These are phyloP conservation scores for Thermothielavioides terrestris DNA, from an alignment of 495 filamentous ascomycete species.

Conservation along the genomic window DNA sequence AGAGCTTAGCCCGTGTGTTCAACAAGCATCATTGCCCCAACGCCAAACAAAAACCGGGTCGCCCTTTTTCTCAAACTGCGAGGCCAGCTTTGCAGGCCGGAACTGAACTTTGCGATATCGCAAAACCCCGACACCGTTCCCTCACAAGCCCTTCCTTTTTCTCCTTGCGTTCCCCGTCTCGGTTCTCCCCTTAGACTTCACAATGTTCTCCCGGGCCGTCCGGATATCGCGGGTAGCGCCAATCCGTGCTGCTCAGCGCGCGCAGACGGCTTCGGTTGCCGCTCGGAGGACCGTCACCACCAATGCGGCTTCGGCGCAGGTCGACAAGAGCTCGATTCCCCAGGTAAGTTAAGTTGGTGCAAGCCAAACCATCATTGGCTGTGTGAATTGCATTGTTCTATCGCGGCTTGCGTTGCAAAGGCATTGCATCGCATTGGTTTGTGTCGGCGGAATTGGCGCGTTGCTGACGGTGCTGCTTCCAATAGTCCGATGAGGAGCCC, in stretches of 20 bases:
- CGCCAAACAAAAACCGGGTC: conserved; percentile 21
- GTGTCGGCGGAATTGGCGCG: not conserved
- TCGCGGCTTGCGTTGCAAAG: not conserved
- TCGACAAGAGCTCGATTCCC: conserved; percentile 74
- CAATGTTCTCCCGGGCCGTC: conserved; percentile 47
- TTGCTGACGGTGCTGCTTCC: conserved; percentile 3
- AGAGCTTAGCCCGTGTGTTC: conserved; percentile 15
- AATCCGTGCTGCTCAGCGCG: conserved; percentile 29
- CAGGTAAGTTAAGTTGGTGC: conserved; percentile 45
- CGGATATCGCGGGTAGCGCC: conserved; percentile 40
- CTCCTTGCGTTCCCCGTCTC: not conserved
- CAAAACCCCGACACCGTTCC: not conserved
- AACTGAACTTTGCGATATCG: conserved; percentile 10
- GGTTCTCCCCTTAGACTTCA: conserved; percentile 3
- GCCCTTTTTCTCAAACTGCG: conserved; percentile 11
- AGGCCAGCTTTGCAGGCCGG: not conserved
- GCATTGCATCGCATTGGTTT: not conserved
- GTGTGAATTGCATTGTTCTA: not conserved
- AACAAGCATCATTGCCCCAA: conserved; percentile 23
- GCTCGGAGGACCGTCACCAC: conserved; percentile 69
- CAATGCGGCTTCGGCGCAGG: conserved; percentile 84
- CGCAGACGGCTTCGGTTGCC: conserved; percentile 44
- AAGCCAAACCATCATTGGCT: not conserved
- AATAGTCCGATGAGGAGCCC: conserved; percentile 85
- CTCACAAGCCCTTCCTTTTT: not conserved